A percentile compares a stretch with the other conserved stretches of the same genome.
Evolutionary conservation across 169 alveolate genomes (phyloP).

Genomic region (Plasmodium blacklocki): DNA sequence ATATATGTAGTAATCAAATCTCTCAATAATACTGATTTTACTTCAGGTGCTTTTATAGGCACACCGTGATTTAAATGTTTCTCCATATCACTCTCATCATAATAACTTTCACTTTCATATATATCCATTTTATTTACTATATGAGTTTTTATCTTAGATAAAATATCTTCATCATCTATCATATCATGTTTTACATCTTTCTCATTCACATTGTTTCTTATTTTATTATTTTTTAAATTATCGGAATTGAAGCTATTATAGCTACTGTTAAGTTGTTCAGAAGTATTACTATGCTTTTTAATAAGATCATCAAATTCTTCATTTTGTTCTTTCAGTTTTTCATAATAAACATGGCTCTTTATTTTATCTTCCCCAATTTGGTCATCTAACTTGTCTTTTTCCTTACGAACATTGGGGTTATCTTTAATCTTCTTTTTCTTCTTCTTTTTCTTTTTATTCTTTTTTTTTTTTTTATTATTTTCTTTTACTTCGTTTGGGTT

Average conservation of each 20-base stretch:
- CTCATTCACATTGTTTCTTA: background rate
- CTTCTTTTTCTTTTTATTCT: background rate
- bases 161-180: background rate
- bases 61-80: conserved; percentile 56
- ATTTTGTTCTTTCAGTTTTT: no score
- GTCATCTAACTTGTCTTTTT: background rate
- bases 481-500: background rate
- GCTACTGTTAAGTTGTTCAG: no score
- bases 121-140: background rate
- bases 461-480: background rate
- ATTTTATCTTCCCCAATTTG: no score
- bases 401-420: background rate
- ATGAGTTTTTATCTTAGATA: conserved; percentile 17
- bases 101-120: conserved; percentile 21
- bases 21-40: conserved; percentile 80
- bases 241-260: background rate
- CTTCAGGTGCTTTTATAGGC: conserved; percentile 75
- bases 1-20: conserved; percentile 81
- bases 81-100: conserved; percentile 46
- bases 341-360: no score
- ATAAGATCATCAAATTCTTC: no score
- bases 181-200: background rate
- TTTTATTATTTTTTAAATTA: background rate
- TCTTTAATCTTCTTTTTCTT: background rate
- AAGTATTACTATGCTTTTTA: no score